Conservation (phyloP, 768 basidiomycete species). For the Psilocybe subaeruginosa region DNA sequence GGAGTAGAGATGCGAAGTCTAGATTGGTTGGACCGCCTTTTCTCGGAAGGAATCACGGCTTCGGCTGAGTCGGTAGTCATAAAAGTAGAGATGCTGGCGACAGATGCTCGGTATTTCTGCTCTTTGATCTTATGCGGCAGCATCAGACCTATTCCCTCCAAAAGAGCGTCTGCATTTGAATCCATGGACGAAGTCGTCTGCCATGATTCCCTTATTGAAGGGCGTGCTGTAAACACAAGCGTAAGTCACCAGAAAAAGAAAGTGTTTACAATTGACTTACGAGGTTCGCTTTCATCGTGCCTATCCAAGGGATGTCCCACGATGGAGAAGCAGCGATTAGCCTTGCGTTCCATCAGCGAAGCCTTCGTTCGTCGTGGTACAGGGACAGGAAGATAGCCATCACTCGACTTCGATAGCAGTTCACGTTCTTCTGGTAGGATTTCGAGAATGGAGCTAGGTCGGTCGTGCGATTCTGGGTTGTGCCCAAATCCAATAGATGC, state of each 20-base stretch:
- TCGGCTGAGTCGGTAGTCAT: conserved; percentile 62
- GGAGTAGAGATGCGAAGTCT: conserved; percentile 35
- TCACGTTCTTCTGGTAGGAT: conserved; percentile 57
- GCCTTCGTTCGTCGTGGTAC: conserved; percentile 17
- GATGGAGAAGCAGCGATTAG: conserved; percentile 31
- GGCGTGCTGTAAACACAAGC: conserved; percentile 13
- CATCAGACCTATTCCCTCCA: conserved; percentile 40
- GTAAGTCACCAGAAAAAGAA: background rate
- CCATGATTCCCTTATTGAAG: conserved; percentile 46
- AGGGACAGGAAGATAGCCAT: conserved; percentile 18
- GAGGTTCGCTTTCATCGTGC: background rate
- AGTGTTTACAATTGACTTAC: conserved; percentile 3
- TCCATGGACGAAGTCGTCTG: conserved; percentile 37
- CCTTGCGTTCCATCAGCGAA: conserved; percentile 24
- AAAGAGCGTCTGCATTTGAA: conserved; percentile 39
- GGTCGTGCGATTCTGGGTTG: conserved; percentile 39
- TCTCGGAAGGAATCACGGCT: conserved; percentile 49
- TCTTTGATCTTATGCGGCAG: conserved; percentile 39
- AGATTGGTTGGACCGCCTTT: conserved; percentile 6
- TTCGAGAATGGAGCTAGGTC: conserved; percentile 39
- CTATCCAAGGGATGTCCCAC: conserved; percentile 21
- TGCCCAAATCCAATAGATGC: conserved; percentile 44
- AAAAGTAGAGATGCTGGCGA: conserved; percentile 58
- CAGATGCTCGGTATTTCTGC: conserved; percentile 41
- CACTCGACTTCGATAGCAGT: conserved; percentile 29